Conservation (phyloP, 768 basidiomycete genomes). For the Vishniacozyma victoriae region DNA sequence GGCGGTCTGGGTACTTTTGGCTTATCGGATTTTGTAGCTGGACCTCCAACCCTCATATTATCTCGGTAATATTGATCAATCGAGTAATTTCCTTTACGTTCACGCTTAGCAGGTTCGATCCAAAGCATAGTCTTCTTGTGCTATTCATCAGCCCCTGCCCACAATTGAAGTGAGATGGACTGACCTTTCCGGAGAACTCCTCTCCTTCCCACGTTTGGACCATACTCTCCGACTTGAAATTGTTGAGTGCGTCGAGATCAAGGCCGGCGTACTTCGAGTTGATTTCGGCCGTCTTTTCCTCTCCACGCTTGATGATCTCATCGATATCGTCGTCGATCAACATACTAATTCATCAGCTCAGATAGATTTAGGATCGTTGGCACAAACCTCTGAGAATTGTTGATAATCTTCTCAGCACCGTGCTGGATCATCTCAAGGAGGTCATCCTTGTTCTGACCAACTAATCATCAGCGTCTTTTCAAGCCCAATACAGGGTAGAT, state of each 20-base stretch:
- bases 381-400: constrained; percentile 62
- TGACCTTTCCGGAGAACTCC: constrained; percentile 72
- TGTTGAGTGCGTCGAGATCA: constrained; percentile 89
- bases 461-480: not conserved
- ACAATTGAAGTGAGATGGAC: constrained; percentile 18
- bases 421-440: constrained; percentile 97
- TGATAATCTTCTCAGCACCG: constrained; percentile 95
- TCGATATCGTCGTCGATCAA: constrained; percentile 87
- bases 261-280: constrained; percentile 88
- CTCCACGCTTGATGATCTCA: constrained; percentile 81
- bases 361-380: not conserved
- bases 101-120: constrained; percentile 79
- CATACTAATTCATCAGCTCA: constrained; percentile 50
- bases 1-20: constrained; percentile 79
- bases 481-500: constrained; percentile 22
- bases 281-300: constrained; percentile 80
- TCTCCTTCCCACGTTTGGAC: constrained; percentile 90
- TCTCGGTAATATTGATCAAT: constrained; percentile 95
- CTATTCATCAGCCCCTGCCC: constrained; percentile 9
- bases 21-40: constrained; percentile 64
- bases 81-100: constrained; percentile 81
- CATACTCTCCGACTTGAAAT: constrained; percentile 89
- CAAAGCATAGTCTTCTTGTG: constrained; percentile 48
- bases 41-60: constrained; percentile 63
- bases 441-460: constrained; percentile 85